Evolutionary conservation across 108 stramenopile species (phyloP), one percentile per base, ranked within the genome.

Genomic region (Fistulifera pelliculosa): DNA sequence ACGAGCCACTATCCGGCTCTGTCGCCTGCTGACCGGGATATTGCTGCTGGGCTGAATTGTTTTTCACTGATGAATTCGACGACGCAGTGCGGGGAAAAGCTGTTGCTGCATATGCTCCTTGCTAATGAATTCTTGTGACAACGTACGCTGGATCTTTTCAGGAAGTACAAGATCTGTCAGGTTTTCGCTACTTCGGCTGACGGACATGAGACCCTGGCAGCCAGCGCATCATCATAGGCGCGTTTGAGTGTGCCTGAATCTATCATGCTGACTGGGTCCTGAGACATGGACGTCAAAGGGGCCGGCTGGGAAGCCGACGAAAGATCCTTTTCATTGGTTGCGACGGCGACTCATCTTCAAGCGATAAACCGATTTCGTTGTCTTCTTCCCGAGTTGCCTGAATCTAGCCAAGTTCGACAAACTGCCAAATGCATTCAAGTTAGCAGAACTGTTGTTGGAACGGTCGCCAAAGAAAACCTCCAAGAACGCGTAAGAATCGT

Each of bases 381-480:
- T 91, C 89, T 48, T 89, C 88, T 42, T 90, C 87, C 87, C 74
- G 31, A 81, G 81, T 66, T 80, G 52, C 63, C 80, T 87, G 24
- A 84, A 28, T 41, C 80, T 76, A 35, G 58, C 52, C 13, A 26
- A 27, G 12, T 49, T 50, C 12, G 13, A n/a, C 18, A 51, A 48
- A 14, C 43, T 39, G 18, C 68, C 69, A 49, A 64, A 63, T 16
- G 49, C 17, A n/a, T 40, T 52, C 21, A 76, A 27, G 38, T 60
- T 72, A 27, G 44, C 66, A 38, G 70, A 60, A 41, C 52, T 56
- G 8, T 65, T 49, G 24, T 56, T 77, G 27, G 70, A 77, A 24
- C 74, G 69, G 44, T 90, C 83, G 27, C 90, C 89, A 61, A 94
- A 94, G 70, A 94, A 90, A 7, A 94, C 82, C 63, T 94, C 93